phyloP scores from a whole-genome alignment of 345 rosid species.

The Anacardium occidentale region DNA sequence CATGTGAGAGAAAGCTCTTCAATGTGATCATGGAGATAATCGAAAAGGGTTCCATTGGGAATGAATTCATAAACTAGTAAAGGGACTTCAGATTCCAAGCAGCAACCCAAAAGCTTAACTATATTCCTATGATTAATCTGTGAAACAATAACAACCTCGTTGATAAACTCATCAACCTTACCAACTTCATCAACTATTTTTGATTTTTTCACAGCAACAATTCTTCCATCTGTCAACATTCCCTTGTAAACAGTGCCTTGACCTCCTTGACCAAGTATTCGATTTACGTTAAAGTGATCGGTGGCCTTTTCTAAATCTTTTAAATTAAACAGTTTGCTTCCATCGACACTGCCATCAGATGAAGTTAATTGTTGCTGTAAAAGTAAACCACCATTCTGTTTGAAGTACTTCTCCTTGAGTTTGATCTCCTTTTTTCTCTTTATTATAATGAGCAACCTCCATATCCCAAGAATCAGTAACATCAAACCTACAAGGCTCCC shows the following conservation, averaged over 20 bases:
- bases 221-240: not conserved
- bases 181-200: constrained; percentile 3
- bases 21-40: constrained; percentile 8
- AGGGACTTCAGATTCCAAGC: not conserved
- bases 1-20: constrained; percentile 11
- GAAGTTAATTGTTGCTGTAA: constrained; percentile 1
- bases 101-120: constrained; percentile 8
- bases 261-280: constrained; percentile 12
- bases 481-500: not conserved
- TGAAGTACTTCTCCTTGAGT: not conserved
- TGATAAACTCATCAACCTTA: not conserved
- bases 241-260: constrained; percentile 8
- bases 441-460: not conserved
- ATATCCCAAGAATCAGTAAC: not conserved
- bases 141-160: not conserved
- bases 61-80: constrained; percentile 1
- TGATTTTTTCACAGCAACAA: not conserved
- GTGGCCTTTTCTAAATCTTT: constrained; percentile 12
- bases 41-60: constrained; percentile 12
- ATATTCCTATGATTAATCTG: constrained; percentile 10
- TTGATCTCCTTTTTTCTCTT: not conserved
- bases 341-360: not conserved
- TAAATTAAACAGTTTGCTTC: constrained; percentile 1
- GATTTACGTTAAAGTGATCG: constrained; percentile 1
- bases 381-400: not conserved